phyloP scores from a whole-genome alignment of 768 basidiomycete genomes.

The Lentinula sp. region DNA sequence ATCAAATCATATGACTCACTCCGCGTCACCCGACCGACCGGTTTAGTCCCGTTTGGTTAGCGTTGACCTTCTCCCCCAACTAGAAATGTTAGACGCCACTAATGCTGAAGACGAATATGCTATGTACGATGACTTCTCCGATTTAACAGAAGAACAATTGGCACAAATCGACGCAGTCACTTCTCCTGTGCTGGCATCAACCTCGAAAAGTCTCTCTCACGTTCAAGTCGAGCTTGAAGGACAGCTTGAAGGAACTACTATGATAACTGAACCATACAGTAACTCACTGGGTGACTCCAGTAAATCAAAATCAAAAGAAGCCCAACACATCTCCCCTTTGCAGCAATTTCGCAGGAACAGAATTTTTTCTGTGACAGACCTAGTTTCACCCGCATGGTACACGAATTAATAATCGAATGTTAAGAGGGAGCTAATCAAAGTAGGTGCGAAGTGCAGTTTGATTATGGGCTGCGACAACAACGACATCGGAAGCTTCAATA shows the following conservation, averaged over 20 bases:
- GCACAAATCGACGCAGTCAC: conserved; percentile 39
- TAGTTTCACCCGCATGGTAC: conserved; percentile 58
- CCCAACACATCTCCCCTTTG: conserved; percentile 24
- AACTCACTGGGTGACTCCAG: neutral
- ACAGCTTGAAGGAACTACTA: conserved; percentile 20
- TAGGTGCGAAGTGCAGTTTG: conserved; percentile 79
- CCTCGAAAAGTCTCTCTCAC: conserved; percentile 20
- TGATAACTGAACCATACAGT: neutral
- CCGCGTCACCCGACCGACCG: neutral
- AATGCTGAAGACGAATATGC: conserved; percentile 34
- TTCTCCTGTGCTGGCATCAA: neutral
- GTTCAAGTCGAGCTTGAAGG: conserved; percentile 29
- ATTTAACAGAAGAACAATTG: conserved; percentile 55
- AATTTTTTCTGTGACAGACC: conserved; percentile 55
- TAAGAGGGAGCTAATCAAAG: neutral
- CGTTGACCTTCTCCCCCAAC: too few relatives aligned
- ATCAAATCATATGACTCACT: neutral
- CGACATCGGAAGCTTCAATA: conserved; percentile 39
- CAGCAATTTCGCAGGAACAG: conserved; percentile 36
- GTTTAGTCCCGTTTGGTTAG: neutral
- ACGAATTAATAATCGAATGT: conserved; percentile 7
- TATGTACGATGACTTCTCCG: conserved; percentile 42
- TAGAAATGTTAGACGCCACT: neutral
- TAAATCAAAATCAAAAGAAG: conserved; percentile 6
- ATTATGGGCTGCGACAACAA: conserved; percentile 63